Percentiles rank a stretch among this genome's conserved stretches.
Evolutionary conservation across 148 eudicot species (phyloP).

Genomic region (Tetragonia tetragonoides): DNA sequence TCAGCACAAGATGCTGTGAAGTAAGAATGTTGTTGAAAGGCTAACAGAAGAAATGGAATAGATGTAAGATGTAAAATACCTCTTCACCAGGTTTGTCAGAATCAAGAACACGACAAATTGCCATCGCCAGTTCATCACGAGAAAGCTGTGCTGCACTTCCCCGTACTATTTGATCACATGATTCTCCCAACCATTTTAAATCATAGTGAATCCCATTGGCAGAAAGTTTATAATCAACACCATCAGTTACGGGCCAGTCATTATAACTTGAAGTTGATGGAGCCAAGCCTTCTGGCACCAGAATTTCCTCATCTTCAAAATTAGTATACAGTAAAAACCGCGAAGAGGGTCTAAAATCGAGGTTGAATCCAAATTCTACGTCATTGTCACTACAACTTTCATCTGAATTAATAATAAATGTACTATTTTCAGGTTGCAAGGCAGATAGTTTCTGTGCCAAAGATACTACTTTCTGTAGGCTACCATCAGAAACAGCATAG

Average conservation of each 20-base stretch:
- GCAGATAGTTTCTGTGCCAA: slow-evolving; percentile 50
- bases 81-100: slow-evolving; percentile 96
- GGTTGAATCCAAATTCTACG: slow-evolving; percentile 74
- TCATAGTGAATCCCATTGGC: slow-evolving; percentile 49
- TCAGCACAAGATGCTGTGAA: background rate
- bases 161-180: slow-evolving; percentile 63
- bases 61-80: slow-evolving; percentile 35
- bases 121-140: slow-evolving; percentile 87
- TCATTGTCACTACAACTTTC: slow-evolving; percentile 35
- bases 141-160: slow-evolving; percentile 78
- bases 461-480: slow-evolving; percentile 49
- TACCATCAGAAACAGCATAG: slow-evolving; percentile 49
- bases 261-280: slow-evolving; percentile 46
- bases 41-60: background rate
- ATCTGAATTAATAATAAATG: slow-evolving; percentile 23
- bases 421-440: slow-evolving; percentile 50
- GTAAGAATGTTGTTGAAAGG: slow-evolving; percentile 7
- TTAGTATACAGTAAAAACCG: slow-evolving; percentile 74
- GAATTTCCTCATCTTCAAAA: slow-evolving; percentile 52
- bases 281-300: slow-evolving; percentile 37
- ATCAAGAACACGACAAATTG: slow-evolving; percentile 88
- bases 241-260: slow-evolving; percentile 41
- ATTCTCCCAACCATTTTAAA: slow-evolving; percentile 79
- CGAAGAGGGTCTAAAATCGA: slow-evolving; percentile 69
- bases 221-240: slow-evolving; percentile 28